Evolutionary conservation across 352 stramenopile genomes (phyloP), one percentile per base, ranked within the genome.

Genomic region (Halophytophthora polymorphica): DNA sequence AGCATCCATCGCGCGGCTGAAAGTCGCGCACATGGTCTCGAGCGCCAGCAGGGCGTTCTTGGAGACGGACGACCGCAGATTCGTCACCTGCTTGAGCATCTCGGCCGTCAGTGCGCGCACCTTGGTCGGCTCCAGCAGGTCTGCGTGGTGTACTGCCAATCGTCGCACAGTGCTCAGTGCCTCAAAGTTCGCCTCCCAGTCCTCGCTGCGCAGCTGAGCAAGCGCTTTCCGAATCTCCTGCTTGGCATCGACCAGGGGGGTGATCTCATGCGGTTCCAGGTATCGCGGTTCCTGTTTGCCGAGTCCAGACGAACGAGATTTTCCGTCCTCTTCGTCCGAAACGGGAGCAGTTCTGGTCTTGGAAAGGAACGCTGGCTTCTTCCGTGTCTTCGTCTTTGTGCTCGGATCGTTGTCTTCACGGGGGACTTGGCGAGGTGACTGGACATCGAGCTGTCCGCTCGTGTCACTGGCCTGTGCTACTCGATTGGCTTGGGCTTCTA

Each of bases 1-100:
- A 0, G 51, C 45, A 41, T 93, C 80, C 49, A 93, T 75, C 0
- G 55, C 17, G 19, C 73, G 66, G 29, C 63, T 67, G 29, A 83
- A 71, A 17, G 58, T 45, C 14, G 53, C 45, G 43, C 77, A 83
- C 53, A 91, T 58, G 1, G 78, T 76, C 10, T 90, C 77, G 3
- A 93, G 55, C 33, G 80, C 75, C 10, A 91, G 46, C 10, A 91
- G 41, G n/a, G 78, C 77, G 47, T 91, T 91, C 50, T 91, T 91
- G 4, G 78, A 77, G 23, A 91, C 83, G 0, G 67, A 73, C 0
- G 80, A 93, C 8, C 83, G 74, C 40, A 93, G 22, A 42, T 88
- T 93, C 1, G 56, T 51, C 8, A 91, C 69, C 14, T 93, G 83
- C 13, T 62, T 73, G 18, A 89, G 54, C 28, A 88, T 74, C 18